These are phyloP conservation scores for Coemansia sp. DNA, from an alignment of 192 early-diverging fungal species.

Conservation along the genomic window DNA sequence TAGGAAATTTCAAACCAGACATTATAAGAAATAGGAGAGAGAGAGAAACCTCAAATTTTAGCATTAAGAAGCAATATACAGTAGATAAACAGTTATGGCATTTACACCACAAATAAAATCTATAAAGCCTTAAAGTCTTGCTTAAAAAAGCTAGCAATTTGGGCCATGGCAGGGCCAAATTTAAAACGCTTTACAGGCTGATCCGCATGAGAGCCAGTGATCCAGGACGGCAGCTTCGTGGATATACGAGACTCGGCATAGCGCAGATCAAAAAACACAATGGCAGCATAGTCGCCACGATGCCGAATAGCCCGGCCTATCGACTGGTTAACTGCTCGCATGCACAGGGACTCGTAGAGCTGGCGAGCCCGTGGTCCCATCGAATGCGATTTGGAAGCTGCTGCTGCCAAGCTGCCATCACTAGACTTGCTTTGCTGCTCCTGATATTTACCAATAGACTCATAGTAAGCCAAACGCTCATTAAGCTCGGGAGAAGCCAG, in stretches of 20 bases:
- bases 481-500: conserved; percentile 68
- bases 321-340: conserved; percentile 90
- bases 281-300: conserved; percentile 78
- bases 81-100: too few species aligned
- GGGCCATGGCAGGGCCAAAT: conserved; percentile 31
- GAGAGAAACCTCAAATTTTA: too few species aligned
- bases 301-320: conserved; percentile 94
- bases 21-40: not conserved
- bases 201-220: conserved; percentile 13
- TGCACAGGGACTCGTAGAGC: conserved; percentile 88
- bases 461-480: conserved; percentile 51
- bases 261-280: conserved; percentile 73
- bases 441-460: conserved; percentile 25
- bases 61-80: too few species aligned
- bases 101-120: too few species aligned
- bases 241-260: conserved; percentile 54
- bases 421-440: not conserved
- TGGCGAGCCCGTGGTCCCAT: conserved; percentile 52
- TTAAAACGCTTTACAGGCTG: not conserved
- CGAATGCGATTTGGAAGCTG: not conserved
- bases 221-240: conserved; percentile 68
- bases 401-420: not conserved
- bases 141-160: conserved; percentile 33
- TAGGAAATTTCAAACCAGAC: not conserved
- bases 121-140: too few species aligned